Conservation (phyloP, 257 asterid species). For the Capsicum baccatum region DNA sequence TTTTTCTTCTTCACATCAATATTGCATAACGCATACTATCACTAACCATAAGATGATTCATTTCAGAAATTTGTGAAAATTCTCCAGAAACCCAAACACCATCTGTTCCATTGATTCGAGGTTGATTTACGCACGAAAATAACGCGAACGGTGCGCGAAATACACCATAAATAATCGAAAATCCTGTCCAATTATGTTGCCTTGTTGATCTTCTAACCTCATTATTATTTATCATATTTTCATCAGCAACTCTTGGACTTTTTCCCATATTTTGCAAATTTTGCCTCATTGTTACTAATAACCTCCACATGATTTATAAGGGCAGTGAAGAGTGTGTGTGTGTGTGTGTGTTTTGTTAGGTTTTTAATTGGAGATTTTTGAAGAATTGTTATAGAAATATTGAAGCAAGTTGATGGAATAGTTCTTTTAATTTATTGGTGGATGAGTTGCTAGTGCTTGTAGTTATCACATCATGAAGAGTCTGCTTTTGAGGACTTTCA, state of each 20-base stretch:
- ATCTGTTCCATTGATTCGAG: slow-evolving; percentile 43
- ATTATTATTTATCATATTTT: slow-evolving; percentile 29
- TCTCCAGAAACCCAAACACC: slow-evolving; percentile 59
- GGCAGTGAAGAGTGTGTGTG: neutral
- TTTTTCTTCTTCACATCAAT: slow-evolving; percentile 45
- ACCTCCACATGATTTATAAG: slow-evolving; percentile 32
- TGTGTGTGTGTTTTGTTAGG: neutral
- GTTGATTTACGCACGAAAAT: slow-evolving; percentile 44
- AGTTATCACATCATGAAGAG: slow-evolving; percentile 24
- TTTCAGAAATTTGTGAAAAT: slow-evolving; percentile 49
- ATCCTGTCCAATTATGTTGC: slow-evolving; percentile 33
- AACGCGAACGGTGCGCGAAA: slow-evolving; percentile 45
- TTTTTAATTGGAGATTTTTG: slow-evolving; percentile 19
- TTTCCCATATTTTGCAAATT: slow-evolving; percentile 43
- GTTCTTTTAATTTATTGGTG: slow-evolving; percentile 13
- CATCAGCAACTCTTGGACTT: slow-evolving; percentile 53
- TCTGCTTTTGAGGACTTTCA: slow-evolving; percentile 22
- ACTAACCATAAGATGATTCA: slow-evolving; percentile 57
- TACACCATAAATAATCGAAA: slow-evolving; percentile 40
- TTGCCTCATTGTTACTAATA: slow-evolving; percentile 37
- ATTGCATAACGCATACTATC: slow-evolving; percentile 58
- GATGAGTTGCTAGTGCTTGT: slow-evolving; percentile 35
- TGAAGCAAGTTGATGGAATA: slow-evolving; percentile 4
- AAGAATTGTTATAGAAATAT: slow-evolving; percentile 20
- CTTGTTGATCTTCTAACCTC: slow-evolving; percentile 24